These are phyloP conservation scores for Podaxis sp. DNA, from an alignment of 768 basidiomycete species.

Conservation along the genomic window DNA sequence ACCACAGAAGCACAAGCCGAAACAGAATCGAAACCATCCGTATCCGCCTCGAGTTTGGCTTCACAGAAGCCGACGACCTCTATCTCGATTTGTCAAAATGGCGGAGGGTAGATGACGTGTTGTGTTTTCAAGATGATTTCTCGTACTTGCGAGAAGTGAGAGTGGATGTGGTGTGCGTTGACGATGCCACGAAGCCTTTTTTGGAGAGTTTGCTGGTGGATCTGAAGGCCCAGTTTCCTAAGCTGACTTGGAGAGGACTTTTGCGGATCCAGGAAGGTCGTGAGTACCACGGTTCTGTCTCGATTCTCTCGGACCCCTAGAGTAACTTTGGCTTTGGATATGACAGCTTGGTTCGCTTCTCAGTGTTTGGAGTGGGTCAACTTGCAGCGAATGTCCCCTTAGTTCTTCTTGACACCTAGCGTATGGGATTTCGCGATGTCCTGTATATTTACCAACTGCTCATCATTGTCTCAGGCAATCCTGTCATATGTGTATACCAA, in stretches of 20 bases:
- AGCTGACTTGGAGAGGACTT: neutral
- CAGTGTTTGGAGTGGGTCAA: neutral
- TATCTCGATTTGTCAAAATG: neutral
- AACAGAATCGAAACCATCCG: neutral
- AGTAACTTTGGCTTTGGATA: neutral
- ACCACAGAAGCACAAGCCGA: neutral
- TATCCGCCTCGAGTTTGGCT: constrained; percentile 3
- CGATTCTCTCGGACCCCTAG: neutral
- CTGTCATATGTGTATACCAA: neutral
- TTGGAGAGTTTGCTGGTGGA: neutral
- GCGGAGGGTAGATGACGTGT: neutral
- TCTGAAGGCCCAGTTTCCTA: constrained; percentile 2
- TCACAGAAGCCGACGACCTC: neutral
- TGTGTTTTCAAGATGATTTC: neutral
- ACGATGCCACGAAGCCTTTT: neutral
- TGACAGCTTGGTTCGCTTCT: neutral
- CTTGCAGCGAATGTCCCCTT: neutral
- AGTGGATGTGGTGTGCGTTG: neutral
- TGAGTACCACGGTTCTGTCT: neutral
- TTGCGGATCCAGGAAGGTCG: neutral
- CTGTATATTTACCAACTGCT: neutral
- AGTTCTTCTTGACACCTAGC: neutral
- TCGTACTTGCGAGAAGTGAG: neutral
- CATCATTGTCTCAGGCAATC: neutral
- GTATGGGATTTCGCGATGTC: neutral